A percentile compares a stretch with the other conserved stretches of the same genome.
These are phyloP conservation scores for Argentina anserina DNA, from an alignment of 306 rosid genomes.

Conservation along the genomic window DNA sequence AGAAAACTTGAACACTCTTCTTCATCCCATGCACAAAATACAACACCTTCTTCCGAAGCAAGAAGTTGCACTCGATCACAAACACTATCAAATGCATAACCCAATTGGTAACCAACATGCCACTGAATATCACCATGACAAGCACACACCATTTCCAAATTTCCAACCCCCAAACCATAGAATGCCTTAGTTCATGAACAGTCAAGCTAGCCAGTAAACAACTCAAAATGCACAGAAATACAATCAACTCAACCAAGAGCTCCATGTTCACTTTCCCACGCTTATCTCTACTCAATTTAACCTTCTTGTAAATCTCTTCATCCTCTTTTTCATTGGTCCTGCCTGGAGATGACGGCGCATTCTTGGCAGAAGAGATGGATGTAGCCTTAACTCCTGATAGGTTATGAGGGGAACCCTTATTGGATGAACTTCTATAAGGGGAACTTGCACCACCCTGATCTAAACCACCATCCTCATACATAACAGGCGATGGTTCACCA, in stretches of 20 bases:
- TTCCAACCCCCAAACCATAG: slow-evolving; percentile 47
- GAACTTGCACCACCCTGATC: slow-evolving; percentile 45
- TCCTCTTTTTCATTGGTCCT: slow-evolving; percentile 47
- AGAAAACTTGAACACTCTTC: slow-evolving; percentile 63
- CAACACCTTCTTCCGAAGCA: slow-evolving; percentile 68
- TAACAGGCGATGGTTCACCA: slow-evolving; percentile 51
- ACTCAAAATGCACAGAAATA: slow-evolving; percentile 39
- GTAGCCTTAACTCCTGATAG: slow-evolving; percentile 22
- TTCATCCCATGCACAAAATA: slow-evolving; percentile 92
- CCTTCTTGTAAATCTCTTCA: slow-evolving; percentile 57
- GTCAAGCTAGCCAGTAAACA: slow-evolving; percentile 53
- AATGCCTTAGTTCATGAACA: slow-evolving; percentile 24
- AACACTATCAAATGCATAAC: slow-evolving; percentile 65
- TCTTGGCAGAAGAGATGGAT: slow-evolving; percentile 43
- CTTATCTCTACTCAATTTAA: slow-evolving; percentile 47
- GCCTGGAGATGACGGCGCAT: slow-evolving; percentile 33
- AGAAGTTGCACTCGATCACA: slow-evolving; percentile 76
- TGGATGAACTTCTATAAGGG: slow-evolving; percentile 37
- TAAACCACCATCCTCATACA: slow-evolving; percentile 42
- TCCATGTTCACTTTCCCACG: slow-evolving; percentile 35
- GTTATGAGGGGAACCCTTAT: slow-evolving; percentile 42
- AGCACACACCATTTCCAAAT: slow-evolving; percentile 89
- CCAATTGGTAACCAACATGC: slow-evolving; percentile 68
- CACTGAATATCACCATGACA: slow-evolving; percentile 67
- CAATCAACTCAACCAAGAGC: slow-evolving; percentile 47